Percentiles rank a stretch among this genome's conserved stretches.
Conservation (phyloP, 2,329 filamentous ascomycete genomes). For the Beauveria australis region DNA sequence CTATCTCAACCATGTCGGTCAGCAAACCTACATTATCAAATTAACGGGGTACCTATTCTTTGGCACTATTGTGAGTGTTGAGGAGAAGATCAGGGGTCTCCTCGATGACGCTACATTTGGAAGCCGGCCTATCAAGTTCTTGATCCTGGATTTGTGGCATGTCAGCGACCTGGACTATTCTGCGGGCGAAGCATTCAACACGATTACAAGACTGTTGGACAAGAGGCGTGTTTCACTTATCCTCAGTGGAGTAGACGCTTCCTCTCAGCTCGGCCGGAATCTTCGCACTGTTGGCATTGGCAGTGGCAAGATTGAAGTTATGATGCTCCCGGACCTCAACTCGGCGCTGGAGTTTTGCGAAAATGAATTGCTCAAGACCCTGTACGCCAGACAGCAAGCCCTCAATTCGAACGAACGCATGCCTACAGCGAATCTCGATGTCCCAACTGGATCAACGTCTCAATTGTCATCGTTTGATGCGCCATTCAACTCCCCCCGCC, state of each 20-base stretch:
- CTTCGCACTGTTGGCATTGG: conserved; percentile 78
- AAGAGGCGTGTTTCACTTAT: conserved; percentile 72
- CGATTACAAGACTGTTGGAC: conserved; percentile 76
- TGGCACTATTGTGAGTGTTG: conserved; percentile 91
- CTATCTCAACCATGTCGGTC: conserved; percentile 76
- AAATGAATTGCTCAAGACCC: conserved; percentile 79
- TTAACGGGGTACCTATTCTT: conserved; percentile 96
- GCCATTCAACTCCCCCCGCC: conserved; percentile 69
- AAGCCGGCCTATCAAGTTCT: conserved; percentile 72
- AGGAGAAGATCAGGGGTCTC: conserved; percentile 74
- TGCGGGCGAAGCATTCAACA: conserved; percentile 87
- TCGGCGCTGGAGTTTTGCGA: conserved; percentile 90
- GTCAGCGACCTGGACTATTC: conserved; percentile 95
- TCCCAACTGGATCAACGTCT: conserved; percentile 30
- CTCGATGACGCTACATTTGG: conserved; percentile 77
- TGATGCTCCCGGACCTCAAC: conserved; percentile 83
- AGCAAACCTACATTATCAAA: conserved; percentile 86
- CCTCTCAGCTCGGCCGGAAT: conserved; percentile 66
- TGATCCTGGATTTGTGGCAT: conserved; percentile 81
- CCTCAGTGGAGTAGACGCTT: conserved; percentile 71
- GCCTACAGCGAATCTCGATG: conserved; percentile 38
- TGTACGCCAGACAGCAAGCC: conserved; percentile 63
- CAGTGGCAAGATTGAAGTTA: conserved; percentile 63
- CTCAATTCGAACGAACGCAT: conserved; percentile 37
- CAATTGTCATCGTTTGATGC: conserved; percentile 27